Percentiles rank a stretch among this genome's conserved stretches.
Conservation (phyloP, 345 rosid species). For the Capsella bursapastoris region DNA sequence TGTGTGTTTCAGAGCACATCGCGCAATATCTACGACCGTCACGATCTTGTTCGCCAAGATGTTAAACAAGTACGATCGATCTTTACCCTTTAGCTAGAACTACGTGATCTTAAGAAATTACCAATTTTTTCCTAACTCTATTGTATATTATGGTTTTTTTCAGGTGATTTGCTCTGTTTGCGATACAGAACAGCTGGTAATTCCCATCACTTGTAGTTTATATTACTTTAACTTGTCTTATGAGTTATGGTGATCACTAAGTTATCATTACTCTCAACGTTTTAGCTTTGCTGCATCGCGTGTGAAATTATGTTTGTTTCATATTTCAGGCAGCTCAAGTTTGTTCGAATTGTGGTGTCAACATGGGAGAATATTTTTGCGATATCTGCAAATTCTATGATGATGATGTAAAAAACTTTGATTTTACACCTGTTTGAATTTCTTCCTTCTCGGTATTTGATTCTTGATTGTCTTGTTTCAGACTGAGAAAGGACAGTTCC, state of each 20-base stretch:
- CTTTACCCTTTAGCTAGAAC: neutral
- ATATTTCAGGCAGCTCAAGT: constrained; percentile 64
- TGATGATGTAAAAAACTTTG: constrained; percentile 64
- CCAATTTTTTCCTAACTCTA: constrained; percentile 13
- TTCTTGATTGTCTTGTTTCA: constrained; percentile 41
- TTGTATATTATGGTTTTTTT: constrained; percentile 16
- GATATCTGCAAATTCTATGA: constrained; percentile 89
- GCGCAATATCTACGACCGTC: constrained; percentile 65
- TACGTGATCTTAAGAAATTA: neutral
- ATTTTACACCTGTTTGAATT: neutral
- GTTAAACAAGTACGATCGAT: constrained; percentile 66
- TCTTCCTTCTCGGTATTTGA: constrained; percentile 5
- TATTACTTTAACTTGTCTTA: neutral
- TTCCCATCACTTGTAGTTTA: constrained; percentile 36
- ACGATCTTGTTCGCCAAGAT: constrained; percentile 80
- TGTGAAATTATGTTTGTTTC: constrained; percentile 31
- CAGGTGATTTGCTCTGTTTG: constrained; percentile 95
- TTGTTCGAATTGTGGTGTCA: constrained; percentile 96
- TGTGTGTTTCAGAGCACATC: constrained; percentile 55
- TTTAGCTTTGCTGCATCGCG: neutral
- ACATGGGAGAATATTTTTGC: constrained; percentile 97
- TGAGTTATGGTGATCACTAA: constrained; percentile 14
- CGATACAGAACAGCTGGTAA: constrained; percentile 96
- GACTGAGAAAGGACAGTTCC: constrained; percentile 78
- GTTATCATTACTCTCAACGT: neutral